Base-by-base conservation (phyloP, 2,329 filamentous ascomycete genomes). In the Dactylellina haptotyla region DNA sequence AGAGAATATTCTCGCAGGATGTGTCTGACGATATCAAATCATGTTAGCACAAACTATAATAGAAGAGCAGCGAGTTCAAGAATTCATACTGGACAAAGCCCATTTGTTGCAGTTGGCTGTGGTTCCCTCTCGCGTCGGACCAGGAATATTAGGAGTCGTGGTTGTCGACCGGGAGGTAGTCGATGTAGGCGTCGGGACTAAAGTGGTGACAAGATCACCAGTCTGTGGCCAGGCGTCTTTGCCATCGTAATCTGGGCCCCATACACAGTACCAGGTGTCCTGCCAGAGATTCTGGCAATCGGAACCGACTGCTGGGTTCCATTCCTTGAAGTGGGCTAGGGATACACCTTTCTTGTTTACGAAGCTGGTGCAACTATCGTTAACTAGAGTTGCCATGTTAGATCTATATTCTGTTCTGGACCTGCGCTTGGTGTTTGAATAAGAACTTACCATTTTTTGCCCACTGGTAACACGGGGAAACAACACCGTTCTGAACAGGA, bases 261-360 rank as follows among this genome's bases (percentile, higher is more conserved):
- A 61, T 14, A 54, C 32, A 16, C 64, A 69, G 46, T 59, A 59
- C 54, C 53, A 69, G 18, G 64, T 69, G 37, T 54, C 32, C 10
- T 26, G 25, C 64, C 64, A 69, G 54, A 69, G 64, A 46, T 54
- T 54, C 23, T 59, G 32, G 32, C 64, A 69, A 69, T 69, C 45
- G 20, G 54, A 53, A 20, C 64, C 64, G 32, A 69, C 56, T 43
- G 64, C 64, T 59, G 64, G 64, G 32, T 69, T 69, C 64, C 64
- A 69, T 48, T 69, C 46, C 43, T 59, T 61, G 48, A 69, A 69
- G 34, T 54, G 64, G 18, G 53, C 53, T 53, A 69, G 53, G n/a
- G 64, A 59, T 54, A 69, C 5, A 41, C 70, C 41, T 9, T 53
- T 46, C 51, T 50, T 65, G 20, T 20, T 57, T 57, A 57, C 46